Conservation (phyloP, 2,329 filamentous ascomycete species). For the Trichophyton simii region DNA sequence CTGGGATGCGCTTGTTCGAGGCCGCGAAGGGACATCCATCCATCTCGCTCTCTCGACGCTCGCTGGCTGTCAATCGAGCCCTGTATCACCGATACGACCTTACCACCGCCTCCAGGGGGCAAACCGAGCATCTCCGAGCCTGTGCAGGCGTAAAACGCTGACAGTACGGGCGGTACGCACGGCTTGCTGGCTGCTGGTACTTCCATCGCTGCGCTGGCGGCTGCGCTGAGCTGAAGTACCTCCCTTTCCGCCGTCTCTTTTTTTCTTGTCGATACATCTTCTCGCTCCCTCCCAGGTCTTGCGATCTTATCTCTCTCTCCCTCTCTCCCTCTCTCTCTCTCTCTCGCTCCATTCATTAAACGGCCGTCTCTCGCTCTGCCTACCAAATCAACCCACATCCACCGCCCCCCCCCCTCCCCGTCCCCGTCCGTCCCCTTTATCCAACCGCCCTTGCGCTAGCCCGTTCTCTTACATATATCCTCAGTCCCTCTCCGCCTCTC, state of each 20-base stretch:
- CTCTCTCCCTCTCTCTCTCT: conserved; percentile 6
- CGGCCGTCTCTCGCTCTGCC: background rate
- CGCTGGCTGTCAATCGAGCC: background rate
- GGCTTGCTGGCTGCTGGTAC: background rate
- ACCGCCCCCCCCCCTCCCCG: too few species aligned
- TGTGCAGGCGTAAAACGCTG: conserved; percentile 2
- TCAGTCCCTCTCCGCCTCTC: background rate
- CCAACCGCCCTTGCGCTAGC: background rate
- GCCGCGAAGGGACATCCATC: background rate
- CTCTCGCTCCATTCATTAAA: background rate
- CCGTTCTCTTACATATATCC: conserved; percentile 5
- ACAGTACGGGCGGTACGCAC: conserved; percentile 4
- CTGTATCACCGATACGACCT: background rate
- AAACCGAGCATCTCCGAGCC: background rate
- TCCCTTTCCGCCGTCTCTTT: background rate
- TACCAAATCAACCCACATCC: background rate
- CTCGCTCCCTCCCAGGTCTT: background rate
- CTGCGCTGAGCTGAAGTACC: background rate
- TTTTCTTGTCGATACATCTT: background rate
- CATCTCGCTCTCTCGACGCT: background rate
- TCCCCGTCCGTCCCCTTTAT: too few species aligned
- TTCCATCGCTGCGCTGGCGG: background rate
- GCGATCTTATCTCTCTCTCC: conserved; percentile 4
- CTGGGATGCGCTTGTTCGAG: conserved; percentile 2
- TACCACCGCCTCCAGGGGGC: background rate